These are phyloP conservation scores for Mycena capillaripes DNA, from an alignment of 768 basidiomycete species.

Conservation along the genomic window DNA sequence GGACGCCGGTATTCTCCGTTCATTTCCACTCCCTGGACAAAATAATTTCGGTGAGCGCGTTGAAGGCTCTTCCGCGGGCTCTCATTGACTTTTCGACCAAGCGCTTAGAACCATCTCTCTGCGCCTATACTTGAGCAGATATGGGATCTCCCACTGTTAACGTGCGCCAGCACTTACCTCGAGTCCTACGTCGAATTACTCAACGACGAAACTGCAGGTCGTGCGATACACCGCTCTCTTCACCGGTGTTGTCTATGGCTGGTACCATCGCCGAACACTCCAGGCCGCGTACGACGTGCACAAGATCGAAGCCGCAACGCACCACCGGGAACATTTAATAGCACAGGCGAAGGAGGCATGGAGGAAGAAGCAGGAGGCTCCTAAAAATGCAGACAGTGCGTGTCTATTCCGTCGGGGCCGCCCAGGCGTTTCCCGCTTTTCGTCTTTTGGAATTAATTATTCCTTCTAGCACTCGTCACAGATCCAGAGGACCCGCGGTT, in stretches of 20 bases:
- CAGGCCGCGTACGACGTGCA: constrained; percentile 85
- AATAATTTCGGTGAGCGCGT: constrained; percentile 28
- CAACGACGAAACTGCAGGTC: constrained; percentile 66
- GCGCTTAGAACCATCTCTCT: constrained; percentile 15
- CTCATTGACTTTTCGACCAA: constrained; percentile 12
- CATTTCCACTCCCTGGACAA: constrained; percentile 13
- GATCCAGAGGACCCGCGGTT: constrained; percentile 97
- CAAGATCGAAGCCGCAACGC: constrained; percentile 79
- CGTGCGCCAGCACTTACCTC: constrained; percentile 56
- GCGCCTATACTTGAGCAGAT: constrained; percentile 21
- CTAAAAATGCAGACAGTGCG: constrained; percentile 70
- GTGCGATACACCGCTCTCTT: constrained; percentile 94
- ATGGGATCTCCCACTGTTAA: constrained; percentile 87
- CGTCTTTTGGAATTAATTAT: constrained; percentile 7
- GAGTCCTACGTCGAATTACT: background rate
- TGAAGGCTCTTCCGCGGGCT: background rate
- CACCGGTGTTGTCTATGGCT: constrained; percentile 91
- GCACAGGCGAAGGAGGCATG: constrained; percentile 92
- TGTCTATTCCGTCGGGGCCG: constrained; percentile 33
- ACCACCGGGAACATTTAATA: constrained; percentile 83
- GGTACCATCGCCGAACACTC: constrained; percentile 91
- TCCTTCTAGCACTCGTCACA: constrained; percentile 60
- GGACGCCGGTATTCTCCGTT: constrained; percentile 1
- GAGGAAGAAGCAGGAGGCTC: constrained; percentile 78
- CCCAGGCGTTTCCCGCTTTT: constrained; percentile 3